These are phyloP conservation scores for Nothomitra cinnamomea DNA, from an alignment of 2,329 filamentous ascomycete species.

Conservation along the genomic window DNA sequence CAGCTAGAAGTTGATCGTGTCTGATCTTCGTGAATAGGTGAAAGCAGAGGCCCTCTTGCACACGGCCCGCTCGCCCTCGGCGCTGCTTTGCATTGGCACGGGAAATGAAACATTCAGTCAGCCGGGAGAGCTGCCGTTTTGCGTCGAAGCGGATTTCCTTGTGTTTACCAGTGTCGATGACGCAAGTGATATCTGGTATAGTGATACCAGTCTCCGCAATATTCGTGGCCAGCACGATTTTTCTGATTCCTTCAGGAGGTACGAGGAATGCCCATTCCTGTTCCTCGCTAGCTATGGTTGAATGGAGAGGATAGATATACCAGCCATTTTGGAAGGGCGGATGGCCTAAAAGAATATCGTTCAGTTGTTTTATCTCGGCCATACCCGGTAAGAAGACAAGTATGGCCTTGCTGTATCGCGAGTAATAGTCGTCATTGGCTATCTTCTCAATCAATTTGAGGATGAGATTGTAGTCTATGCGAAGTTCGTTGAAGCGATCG, in stretches of 20 bases:
- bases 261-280: conserved; percentile 23
- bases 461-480: conserved; percentile 78
- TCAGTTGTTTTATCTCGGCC: conserved; percentile 21
- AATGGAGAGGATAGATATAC: conserved; percentile 51
- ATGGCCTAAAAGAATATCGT: conserved; percentile 28
- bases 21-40: conserved; percentile 85
- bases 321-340: conserved; percentile 59
- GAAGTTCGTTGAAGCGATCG: conserved; percentile 70
- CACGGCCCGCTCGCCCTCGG: conserved; percentile 31
- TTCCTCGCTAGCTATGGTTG: conserved; percentile 27
- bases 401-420: conserved; percentile 48
- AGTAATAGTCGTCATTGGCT: conserved; percentile 47
- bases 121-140: conserved; percentile 69
- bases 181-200: conserved; percentile 26
- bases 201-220: conserved; percentile 35
- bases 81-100: conserved; percentile 42
- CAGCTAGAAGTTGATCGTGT: conserved; percentile 68
- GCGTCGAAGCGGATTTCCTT: conserved; percentile 51
- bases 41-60: conserved; percentile 54
- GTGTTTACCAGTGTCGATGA: conserved; percentile 30
- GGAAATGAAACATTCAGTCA: conserved; percentile 91
- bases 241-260: conserved; percentile 24
- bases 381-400: conserved; percentile 32
- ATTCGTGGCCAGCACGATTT: conserved; percentile 33
- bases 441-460: conserved; percentile 63